Evolutionary conservation across 2,329 filamentous ascomycete genomes (phyloP), one percentile per base, ranked within the genome.

Genomic region (Cryphonectria nitschkei): DNA sequence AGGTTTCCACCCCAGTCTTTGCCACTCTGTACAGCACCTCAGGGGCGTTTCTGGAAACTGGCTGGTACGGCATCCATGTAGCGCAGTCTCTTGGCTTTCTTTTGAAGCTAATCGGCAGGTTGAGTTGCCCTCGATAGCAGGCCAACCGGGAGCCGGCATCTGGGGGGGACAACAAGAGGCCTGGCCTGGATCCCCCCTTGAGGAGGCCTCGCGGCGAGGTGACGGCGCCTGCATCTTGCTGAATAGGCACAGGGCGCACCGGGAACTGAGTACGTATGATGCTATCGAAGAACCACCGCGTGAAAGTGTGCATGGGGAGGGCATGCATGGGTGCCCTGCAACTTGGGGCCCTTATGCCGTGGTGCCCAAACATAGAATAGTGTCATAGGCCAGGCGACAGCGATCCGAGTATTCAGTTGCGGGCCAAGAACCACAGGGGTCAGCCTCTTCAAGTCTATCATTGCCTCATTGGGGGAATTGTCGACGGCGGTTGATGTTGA

Each of bases 21-120:
- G 63, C 63, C 63, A 65, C 63, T 22, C 41, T 37, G 3, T 34
- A 52, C n/a, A 5, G 16, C 41, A 65, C 63, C 19, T 22, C 11
- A 65, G 63, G 63, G 50, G 63, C 63, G 63, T 43, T 16, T 50
- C 63, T 34, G 52, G 19, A 22, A 64, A 29, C 13, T 14, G 16
- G 43, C 19, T 61, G 19, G 11, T 22, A 34, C 58, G 32, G 16
- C 7, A 61, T 39, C 58, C 34, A 37, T 61, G 58, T 22, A 61
- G 58, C 22, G 6, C 14, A 58, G 54, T 34, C 26, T 32, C 14
- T 58, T 64, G 37, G 8, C 11, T 39, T 37, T 62, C 26, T 26
- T 29, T n/a, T 16, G 34, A 62, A 22, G 16, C 60, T 16, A 34
- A 34, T 34, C 54, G 54, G 54, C 54, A 58, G 54, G 54, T 32